phyloP scores from a whole-genome alignment of 1,284 basidiomycete genomes.

The Ganoderma meredithae region DNA sequence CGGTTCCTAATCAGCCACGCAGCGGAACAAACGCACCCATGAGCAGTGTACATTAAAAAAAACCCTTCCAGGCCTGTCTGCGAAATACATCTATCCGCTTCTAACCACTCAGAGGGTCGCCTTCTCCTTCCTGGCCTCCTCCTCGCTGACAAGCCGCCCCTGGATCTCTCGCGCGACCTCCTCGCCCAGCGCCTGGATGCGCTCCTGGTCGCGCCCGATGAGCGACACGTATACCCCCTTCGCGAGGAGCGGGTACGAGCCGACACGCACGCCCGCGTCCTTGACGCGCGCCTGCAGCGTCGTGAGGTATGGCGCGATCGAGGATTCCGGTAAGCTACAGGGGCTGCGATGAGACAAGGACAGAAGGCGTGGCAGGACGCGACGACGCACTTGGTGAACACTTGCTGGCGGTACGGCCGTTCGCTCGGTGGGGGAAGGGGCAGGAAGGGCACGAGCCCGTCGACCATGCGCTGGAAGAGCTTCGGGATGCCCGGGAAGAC shows the following conservation, averaged over 20 bases:
- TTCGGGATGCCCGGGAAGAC: constrained; percentile 91
- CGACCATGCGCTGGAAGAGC: constrained; percentile 84
- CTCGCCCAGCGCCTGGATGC: constrained; percentile 61
- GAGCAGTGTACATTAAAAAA: neutral
- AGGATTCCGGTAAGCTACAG: constrained; percentile 80
- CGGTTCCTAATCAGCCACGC: too few relatives aligned
- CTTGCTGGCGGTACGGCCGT: constrained; percentile 78
- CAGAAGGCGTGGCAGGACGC: too few relatives aligned
- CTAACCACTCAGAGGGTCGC: constrained; percentile 31
- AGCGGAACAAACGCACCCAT: neutral
- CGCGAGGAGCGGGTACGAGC: constrained; percentile 78
- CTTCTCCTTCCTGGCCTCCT: constrained; percentile 54
- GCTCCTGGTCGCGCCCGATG: constrained; percentile 74
- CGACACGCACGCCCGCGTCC: constrained; percentile 82
- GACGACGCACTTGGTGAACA: constrained; percentile 74
- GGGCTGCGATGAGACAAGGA: neutral
- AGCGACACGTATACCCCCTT: constrained; percentile 79
- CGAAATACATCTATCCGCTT: neutral
- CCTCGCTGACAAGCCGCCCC: constrained; percentile 67
- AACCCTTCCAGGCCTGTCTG: neutral
- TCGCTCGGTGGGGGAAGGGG: constrained; percentile 76
- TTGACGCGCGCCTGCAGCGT: constrained; percentile 79
- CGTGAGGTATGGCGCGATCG: constrained; percentile 90
- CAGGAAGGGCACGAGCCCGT: constrained; percentile 74
- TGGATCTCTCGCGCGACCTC: constrained; percentile 70